Percentiles rank a stretch among this genome's conserved stretches.
phyloP scores from a whole-genome alignment of 306 rosid genomes.

The Lathyrus oleraceus region DNA sequence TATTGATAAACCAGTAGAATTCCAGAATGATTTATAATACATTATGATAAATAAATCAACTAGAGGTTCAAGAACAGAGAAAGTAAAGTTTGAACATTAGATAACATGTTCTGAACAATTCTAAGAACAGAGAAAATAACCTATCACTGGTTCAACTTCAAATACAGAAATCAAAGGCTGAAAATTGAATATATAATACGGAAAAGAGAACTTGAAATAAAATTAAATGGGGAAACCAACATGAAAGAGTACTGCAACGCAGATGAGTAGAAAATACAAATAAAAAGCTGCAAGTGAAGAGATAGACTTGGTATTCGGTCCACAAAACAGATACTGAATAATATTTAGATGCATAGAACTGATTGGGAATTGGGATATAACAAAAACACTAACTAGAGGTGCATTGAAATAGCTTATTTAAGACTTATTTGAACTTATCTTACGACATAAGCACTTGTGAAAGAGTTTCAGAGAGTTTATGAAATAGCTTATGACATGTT shows the following conservation, averaged over 20 bases:
- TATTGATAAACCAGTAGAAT: background rate
- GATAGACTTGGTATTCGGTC: slow-evolving; percentile 12
- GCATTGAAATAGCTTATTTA: background rate
- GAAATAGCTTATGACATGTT: too few relatives aligned
- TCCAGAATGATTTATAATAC: slow-evolving; percentile 12
- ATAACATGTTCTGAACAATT: slow-evolving; percentile 16
- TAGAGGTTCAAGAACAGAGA: slow-evolving; percentile 13
- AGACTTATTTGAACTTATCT: background rate
- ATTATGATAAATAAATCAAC: slow-evolving; percentile 23
- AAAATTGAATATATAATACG: background rate
- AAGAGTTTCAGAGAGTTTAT: background rate
- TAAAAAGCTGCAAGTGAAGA: background rate
- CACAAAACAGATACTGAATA: background rate
- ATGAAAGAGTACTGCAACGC: background rate
- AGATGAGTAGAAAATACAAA: background rate
- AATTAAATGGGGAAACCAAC: slow-evolving; percentile 4
- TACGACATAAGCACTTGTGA: background rate
- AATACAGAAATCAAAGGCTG: slow-evolving; percentile 8
- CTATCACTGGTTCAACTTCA: background rate
- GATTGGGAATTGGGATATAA: background rate
- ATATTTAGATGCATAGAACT: background rate
- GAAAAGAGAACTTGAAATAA: background rate
- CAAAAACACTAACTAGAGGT: background rate
- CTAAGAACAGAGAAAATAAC: background rate
- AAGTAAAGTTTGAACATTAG: slow-evolving; percentile 17